Evolutionary conservation across 106 monocot species (phyloP).

Genomic region (Dioscorea zingiberensis): DNA sequence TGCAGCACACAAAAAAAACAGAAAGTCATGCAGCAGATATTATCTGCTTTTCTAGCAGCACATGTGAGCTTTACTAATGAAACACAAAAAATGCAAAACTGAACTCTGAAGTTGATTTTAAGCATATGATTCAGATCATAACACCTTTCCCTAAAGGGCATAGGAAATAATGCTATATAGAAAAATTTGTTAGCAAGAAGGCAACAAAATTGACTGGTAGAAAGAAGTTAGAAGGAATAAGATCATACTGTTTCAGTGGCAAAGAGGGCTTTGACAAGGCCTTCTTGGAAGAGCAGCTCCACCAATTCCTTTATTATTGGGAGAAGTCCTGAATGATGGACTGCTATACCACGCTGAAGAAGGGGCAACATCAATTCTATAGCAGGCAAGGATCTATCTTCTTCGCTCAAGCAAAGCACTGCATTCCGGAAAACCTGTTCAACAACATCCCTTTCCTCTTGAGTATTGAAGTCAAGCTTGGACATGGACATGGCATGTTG

Average conservation of each 20-base stretch:
- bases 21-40: not conserved
- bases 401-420: slow-evolving; percentile 76
- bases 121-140: too few species aligned
- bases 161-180: too few species aligned
- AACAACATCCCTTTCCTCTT: slow-evolving; percentile 79
- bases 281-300: slow-evolving; percentile 98
- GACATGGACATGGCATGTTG: slow-evolving; percentile 97
- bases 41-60: not conserved
- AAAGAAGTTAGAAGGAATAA: not conserved
- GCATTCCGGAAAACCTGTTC: slow-evolving; percentile 89
- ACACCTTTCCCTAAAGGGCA: too few species aligned
- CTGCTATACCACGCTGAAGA: slow-evolving; percentile 94
- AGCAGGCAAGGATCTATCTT: slow-evolving; percentile 92
- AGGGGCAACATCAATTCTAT: slow-evolving; percentile 94
- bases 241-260: slow-evolving; percentile 92
- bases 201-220: too few species aligned
- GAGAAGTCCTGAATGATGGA: slow-evolving; percentile 97
- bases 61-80: not conserved
- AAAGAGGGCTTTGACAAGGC: slow-evolving; percentile 99
- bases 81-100: too few species aligned
- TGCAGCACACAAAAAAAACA: slow-evolving; percentile 23
- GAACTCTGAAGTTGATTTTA: too few species aligned
- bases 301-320: slow-evolving; percentile 97
- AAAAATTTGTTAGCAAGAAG: too few species aligned
- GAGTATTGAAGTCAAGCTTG: slow-evolving; percentile 89